Conservation (phyloP, 73 alveolate species). For the Paramecium octaurelia region DNA sequence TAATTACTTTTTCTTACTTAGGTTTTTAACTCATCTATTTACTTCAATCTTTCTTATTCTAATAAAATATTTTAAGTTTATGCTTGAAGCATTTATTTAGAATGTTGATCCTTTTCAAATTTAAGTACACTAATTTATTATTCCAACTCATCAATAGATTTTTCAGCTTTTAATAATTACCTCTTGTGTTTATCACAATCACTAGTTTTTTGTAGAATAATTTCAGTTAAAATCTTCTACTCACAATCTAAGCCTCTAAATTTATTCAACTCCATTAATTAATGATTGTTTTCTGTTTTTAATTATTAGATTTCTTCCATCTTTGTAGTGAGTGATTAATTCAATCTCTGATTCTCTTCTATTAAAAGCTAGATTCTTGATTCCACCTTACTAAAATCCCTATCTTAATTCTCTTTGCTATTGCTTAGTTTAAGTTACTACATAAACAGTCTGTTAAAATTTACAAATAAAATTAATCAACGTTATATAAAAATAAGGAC, state of each 20-base stretch:
- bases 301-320: not conserved
- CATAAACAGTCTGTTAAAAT: not conserved
- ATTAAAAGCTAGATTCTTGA: not conserved
- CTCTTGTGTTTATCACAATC: not conserved
- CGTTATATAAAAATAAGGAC: not conserved
- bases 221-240: not conserved
- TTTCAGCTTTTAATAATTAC: not conserved
- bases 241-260: conserved; percentile 10
- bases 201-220: not conserved
- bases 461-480: not conserved
- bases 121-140: not conserved
- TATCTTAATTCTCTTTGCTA: not conserved
- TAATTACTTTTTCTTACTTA: not conserved
- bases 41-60: not conserved
- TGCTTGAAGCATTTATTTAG: not conserved
- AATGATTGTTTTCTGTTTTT: not conserved
- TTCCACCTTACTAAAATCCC: not conserved
- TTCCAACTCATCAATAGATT: not conserved
- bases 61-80: not conserved
- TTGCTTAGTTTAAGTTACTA: not conserved
- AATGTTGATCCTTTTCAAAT: not conserved
- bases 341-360: not conserved
- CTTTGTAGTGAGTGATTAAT: not conserved
- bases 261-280: not conserved
- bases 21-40: not conserved